A percentile compares a stretch with the other conserved stretches of the same genome.
These are phyloP conservation scores for Paralagenidium karlingii DNA, from an alignment of 352 stramenopile species.

Conservation along the genomic window DNA sequence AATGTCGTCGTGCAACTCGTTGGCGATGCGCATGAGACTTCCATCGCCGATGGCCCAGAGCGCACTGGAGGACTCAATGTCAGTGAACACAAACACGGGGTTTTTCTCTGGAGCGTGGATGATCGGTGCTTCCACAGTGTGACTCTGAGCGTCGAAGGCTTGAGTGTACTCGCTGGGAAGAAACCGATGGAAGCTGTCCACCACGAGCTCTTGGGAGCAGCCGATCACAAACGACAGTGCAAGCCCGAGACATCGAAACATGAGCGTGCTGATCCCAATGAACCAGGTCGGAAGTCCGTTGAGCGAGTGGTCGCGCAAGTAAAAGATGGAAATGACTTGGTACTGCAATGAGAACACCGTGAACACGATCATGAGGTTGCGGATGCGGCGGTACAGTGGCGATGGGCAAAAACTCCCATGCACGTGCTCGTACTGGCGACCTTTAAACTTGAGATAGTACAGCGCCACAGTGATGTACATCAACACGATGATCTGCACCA, in stretches of 20 bases:
- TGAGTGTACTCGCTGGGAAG: slow-evolving; percentile 28
- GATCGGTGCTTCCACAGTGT: slow-evolving; percentile 4
- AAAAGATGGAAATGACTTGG: slow-evolving; percentile 20
- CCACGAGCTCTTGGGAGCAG: slow-evolving; percentile 31
- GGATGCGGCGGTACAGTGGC: slow-evolving; percentile 39
- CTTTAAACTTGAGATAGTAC: slow-evolving; percentile 21
- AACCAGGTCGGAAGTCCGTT: slow-evolving; percentile 15
- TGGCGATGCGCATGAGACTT: slow-evolving; percentile 40
- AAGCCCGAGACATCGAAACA: slow-evolving; percentile 28
- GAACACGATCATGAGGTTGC: slow-evolving; percentile 40
- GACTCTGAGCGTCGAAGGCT: slow-evolving; percentile 27
- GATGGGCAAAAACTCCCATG: slow-evolving; percentile 24
- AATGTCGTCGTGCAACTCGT: slow-evolving; percentile 58
- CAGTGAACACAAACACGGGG: slow-evolving; percentile 68
- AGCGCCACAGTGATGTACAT: slow-evolving; percentile 28
- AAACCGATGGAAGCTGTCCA: slow-evolving; percentile 16
- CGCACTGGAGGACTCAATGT: slow-evolving; percentile 65
- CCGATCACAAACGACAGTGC: slow-evolving; percentile 25
- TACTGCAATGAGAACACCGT: slow-evolving; percentile 32
- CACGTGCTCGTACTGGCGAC: slow-evolving; percentile 36
- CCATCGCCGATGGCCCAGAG: slow-evolving; percentile 36
- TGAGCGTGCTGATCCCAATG: slow-evolving; percentile 18
- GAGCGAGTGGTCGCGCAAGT: slow-evolving; percentile 18
- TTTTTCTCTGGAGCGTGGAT: slow-evolving; percentile 14
- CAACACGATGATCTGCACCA: slow-evolving; percentile 18